These are phyloP conservation scores for Pneumocystis canis DNA, from an alignment of 1,139 yeast species.

Conservation along the genomic window DNA sequence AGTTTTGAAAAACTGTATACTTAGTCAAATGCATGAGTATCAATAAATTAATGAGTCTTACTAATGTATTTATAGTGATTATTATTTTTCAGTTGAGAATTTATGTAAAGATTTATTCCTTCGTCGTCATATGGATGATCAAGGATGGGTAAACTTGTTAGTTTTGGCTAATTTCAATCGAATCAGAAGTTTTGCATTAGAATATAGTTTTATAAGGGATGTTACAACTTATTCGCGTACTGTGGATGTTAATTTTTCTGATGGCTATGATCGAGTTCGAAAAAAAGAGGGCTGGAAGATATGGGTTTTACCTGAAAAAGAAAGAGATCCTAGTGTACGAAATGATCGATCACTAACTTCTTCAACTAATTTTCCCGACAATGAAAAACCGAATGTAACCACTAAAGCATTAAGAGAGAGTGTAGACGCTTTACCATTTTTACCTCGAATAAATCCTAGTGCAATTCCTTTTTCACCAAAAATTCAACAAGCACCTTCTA, in stretches of 20 bases:
- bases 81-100: constrained; percentile 79
- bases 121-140: constrained; percentile 62
- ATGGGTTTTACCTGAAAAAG: constrained; percentile 13
- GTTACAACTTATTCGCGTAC: constrained; percentile 32
- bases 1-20: background rate
- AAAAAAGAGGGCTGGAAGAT: constrained; percentile 12
- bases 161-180: constrained; percentile 61
- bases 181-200: constrained; percentile 43
- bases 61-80: constrained; percentile 31
- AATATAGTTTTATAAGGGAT: constrained; percentile 32
- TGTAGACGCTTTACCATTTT: background rate
- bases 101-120: constrained; percentile 65
- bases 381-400: background rate
- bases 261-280: constrained; percentile 9
- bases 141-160: constrained; percentile 55
- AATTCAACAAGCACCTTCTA: background rate
- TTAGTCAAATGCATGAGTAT: background rate
- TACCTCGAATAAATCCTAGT: background rate
- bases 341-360: background rate
- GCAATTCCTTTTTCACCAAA: background rate
- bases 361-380: background rate
- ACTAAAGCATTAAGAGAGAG: background rate
- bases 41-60: background rate
- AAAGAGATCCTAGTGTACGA: constrained; percentile 3
- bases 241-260: constrained; percentile 28